Evolutionary conservation across 2,329 filamentous ascomycete genomes (phyloP).

Genomic region (Blumeria hordei): DNA sequence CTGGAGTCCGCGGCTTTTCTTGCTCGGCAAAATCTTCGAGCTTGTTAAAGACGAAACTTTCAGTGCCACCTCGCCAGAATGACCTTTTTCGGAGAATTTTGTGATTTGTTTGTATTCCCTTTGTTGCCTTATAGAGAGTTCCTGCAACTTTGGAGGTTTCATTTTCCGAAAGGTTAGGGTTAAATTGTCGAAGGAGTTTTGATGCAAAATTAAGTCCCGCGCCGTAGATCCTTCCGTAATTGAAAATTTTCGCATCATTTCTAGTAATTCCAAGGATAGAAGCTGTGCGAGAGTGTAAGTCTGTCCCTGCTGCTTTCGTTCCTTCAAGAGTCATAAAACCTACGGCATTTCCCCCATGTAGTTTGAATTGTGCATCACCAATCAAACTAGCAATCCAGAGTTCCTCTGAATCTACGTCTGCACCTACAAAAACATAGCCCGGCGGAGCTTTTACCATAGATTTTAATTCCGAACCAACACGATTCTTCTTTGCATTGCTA

Average conservation of each 20-base stretch:
- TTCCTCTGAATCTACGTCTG: conserved; percentile 92
- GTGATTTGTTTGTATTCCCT: conserved; percentile 62
- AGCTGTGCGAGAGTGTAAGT: conserved; percentile 84
- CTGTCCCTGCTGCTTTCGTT: conserved; percentile 78
- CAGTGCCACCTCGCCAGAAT: conserved; percentile 92
- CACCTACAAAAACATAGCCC: conserved; percentile 83
- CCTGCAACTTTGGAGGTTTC: conserved; percentile 55
- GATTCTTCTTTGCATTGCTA: conserved; percentile 86
- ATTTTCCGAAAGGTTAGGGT: conserved; percentile 55
- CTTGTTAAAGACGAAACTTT: conserved; percentile 95
- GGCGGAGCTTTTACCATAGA: conserved; percentile 84
- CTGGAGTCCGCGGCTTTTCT: conserved; percentile 69
- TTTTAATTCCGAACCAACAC: conserved; percentile 89
- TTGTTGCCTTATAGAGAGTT: conserved; percentile 69
- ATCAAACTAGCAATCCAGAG: conserved; percentile 94
- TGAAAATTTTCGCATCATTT: conserved; percentile 93
- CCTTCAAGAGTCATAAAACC: conserved; percentile 98
- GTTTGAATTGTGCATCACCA: conserved; percentile 78
- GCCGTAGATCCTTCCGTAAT: conserved; percentile 97
- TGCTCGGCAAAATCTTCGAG: conserved; percentile 96
- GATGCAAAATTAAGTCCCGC: conserved; percentile 84
- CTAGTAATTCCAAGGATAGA: conserved; percentile 78
- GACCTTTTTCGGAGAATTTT: conserved; percentile 45
- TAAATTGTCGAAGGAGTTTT: conserved; percentile 79
- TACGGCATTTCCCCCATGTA: conserved; percentile 90